Percentiles rank a stretch among this genome's conserved stretches.
These are phyloP conservation scores for Candida dajiaensis DNA, from an alignment of 805 yeast species.

Conservation along the genomic window DNA sequence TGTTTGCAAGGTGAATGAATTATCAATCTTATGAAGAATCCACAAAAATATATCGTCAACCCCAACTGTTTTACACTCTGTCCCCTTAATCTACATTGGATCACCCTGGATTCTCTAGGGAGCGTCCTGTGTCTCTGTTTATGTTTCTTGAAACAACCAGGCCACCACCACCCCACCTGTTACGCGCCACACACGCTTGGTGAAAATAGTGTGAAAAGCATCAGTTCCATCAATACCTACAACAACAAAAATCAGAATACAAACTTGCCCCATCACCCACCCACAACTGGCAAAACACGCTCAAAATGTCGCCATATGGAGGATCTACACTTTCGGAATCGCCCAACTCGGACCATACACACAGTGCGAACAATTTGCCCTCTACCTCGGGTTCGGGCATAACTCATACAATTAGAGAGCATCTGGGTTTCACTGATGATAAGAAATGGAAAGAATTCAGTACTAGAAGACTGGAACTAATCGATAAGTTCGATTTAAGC, in stretches of 20 bases:
- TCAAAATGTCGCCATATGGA: not conserved
- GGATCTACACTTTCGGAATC: not conserved
- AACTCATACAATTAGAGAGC: constrained; percentile 36
- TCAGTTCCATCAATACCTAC: not conserved
- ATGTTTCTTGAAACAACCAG: not conserved
- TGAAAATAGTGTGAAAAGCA: not conserved
- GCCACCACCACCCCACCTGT: not conserved
- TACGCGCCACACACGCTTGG: not conserved
- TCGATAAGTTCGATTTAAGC: constrained; percentile 59
- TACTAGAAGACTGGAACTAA: constrained; percentile 83
- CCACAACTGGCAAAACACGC: too few species aligned
- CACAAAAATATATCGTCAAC: too few species aligned
- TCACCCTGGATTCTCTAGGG: too few species aligned
- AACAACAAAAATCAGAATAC: too few species aligned
- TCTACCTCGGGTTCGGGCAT: constrained; percentile 27
- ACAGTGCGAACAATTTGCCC: not conserved
- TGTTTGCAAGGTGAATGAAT: too few species aligned
- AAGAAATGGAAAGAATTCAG: constrained; percentile 84
- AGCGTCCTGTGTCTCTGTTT: not conserved
- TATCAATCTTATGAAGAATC: too few species aligned
- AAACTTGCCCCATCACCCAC: too few species aligned
- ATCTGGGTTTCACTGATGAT: constrained; percentile 75
- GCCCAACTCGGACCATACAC: constrained; percentile 6
- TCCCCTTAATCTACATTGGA: too few species aligned
- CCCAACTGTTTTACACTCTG: too few species aligned